Evolutionary conservation across 352 stramenopile species (phyloP).

Genomic region (Phytopythium montanum): DNA sequence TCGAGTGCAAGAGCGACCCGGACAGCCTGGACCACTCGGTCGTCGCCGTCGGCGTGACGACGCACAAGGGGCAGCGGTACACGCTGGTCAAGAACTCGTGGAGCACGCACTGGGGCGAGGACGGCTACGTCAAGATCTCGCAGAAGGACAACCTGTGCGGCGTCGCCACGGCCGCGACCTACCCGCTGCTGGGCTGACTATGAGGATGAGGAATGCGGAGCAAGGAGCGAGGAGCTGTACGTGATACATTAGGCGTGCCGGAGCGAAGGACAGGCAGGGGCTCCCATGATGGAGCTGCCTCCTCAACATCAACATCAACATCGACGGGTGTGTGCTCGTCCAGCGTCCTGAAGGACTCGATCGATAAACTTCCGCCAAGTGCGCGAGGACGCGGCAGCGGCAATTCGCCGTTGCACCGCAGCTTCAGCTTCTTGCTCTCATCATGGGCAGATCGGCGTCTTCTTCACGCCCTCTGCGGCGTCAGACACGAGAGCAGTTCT

Average conservation of each 20-base stretch:
- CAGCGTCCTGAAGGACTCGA: neutral
- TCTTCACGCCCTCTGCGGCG: too few relatives aligned
- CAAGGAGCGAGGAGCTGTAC: neutral
- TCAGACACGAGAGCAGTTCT: too few relatives aligned
- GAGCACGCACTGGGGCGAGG: slow-evolving; percentile 92
- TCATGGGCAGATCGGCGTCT: too few relatives aligned
- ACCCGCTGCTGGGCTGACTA: slow-evolving; percentile 55
- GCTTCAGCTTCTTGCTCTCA: neutral
- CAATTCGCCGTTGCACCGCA: too few relatives aligned
- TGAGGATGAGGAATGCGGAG: too few relatives aligned
- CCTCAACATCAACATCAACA: too few relatives aligned
- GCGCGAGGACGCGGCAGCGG: neutral
- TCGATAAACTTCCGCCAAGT: neutral
- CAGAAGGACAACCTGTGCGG: slow-evolving; percentile 95
- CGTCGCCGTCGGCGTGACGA: slow-evolving; percentile 88
- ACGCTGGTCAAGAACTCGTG: slow-evolving; percentile 95
- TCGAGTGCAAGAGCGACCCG: slow-evolving; percentile 87
- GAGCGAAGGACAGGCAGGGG: neutral
- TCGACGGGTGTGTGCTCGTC: too few relatives aligned
- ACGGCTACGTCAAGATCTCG: slow-evolving; percentile 91
- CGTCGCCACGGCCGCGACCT: slow-evolving; percentile 88
- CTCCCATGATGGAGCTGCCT: neutral
- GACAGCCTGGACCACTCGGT: slow-evolving; percentile 93
- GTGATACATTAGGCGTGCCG: neutral
- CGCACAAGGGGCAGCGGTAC: slow-evolving; percentile 88